Evolutionary conservation across 192 early-diverging fungal genomes (phyloP), one percentile per base, ranked within the genome.

Genomic region (Coemansia sp.): DNA sequence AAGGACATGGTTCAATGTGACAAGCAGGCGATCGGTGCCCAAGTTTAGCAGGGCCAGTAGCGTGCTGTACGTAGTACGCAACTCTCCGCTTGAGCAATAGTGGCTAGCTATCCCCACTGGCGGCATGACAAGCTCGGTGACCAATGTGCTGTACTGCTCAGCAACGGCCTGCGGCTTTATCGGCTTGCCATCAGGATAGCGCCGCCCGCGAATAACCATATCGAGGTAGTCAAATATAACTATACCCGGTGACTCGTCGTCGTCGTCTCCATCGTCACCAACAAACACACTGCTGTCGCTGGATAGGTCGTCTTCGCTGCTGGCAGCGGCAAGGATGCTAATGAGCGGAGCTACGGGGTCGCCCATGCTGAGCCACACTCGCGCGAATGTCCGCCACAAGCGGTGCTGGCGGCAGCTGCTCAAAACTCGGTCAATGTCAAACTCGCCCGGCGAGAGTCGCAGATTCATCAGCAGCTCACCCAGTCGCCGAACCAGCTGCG

Each of bases 301-400:
- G 27, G 44, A n/a, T 6, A 54, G 3, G 21, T 10, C 33, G 16
- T 24, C 35, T 29, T 33, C 42, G 48, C 36, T 65, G 11, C 54
- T 46, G n/a, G 68, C 67, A 17, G 69, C 74, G 0, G 59, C 27
- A 16, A 81, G 36, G 31, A 75, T 76, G 37, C 62, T 62, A 39
- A 45, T 64, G 17, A 81, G 46, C 16, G 79, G 74, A 21, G 79
- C 71, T 39, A 70, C 45, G 6, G 79, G 79, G 40, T 83, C 80
- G 54, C 75, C 75, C 73, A 78, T 64, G 44, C 64, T 61, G 31
- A 83, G 64, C 80, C 80, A 83, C 3, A 83, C 80, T 13, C 80
- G 75, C n/a, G 80, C 75, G 75, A 78, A 83, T 31, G 80, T 78
- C n/a, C 80, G 64, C 80, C 80, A 83, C 37, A 83, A 66, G 6